Percentiles rank a stretch among this genome's conserved stretches.
Conservation (phyloP, 83 land plant species). For the Diphasiastrum complanatum region DNA sequence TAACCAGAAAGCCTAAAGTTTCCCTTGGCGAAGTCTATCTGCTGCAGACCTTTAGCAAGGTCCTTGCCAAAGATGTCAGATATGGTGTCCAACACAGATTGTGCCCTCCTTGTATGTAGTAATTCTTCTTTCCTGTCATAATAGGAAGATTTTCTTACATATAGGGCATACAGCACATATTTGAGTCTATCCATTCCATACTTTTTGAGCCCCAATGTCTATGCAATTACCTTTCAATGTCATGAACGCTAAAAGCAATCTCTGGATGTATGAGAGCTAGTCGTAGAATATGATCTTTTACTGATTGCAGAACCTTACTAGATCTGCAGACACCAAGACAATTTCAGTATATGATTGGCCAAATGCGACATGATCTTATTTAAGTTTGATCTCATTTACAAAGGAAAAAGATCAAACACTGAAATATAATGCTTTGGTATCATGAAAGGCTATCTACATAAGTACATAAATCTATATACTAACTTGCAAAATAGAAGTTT, state of each 20-base stretch:
- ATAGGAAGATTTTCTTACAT: too few relatives aligned
- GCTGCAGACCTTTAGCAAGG: conserved; percentile 32
- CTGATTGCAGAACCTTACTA: conserved; percentile 64
- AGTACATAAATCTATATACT: conserved; percentile 1
- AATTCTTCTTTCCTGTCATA: conserved; percentile 37
- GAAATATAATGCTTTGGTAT: background rate
- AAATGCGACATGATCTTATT: too few relatives aligned
- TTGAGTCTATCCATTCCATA: background rate
- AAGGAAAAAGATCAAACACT: background rate
- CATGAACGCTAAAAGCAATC: conserved; percentile 55
- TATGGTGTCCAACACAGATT: conserved; percentile 54
- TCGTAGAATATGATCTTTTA: conserved; percentile 62
- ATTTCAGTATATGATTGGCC: too few relatives aligned
- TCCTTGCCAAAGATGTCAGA: conserved; percentile 54
- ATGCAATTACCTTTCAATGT: conserved; percentile 55
- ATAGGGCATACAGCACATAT: too few relatives aligned
- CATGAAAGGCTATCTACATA: conserved; percentile 6
- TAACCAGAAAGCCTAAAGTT: conserved; percentile 61
- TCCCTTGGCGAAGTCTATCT: conserved; percentile 50
- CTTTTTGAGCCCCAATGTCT: conserved; percentile 24
- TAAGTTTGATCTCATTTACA: too few relatives aligned
- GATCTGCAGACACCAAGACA: conserved; percentile 37
- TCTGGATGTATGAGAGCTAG: conserved; percentile 62
- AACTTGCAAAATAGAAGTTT: conserved; percentile 66
- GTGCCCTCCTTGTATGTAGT: conserved; percentile 35